Evolutionary conservation across 2,329 filamentous ascomycete species (phyloP).

Genomic region (Fusarium tricinctum): DNA sequence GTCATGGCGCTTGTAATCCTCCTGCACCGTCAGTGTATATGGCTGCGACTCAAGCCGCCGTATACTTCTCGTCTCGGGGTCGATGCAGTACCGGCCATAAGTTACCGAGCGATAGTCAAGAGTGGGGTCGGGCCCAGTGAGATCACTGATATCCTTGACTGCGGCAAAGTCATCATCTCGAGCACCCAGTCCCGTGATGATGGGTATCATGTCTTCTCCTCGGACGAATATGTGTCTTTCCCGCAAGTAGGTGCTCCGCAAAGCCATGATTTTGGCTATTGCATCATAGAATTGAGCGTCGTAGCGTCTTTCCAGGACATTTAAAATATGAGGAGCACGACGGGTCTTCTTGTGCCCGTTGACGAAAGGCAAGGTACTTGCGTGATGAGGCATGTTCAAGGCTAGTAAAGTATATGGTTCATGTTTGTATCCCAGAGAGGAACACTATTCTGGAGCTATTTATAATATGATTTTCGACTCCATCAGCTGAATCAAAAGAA

Average conservation of each 20-base stretch:
- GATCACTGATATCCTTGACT: conserved; percentile 43
- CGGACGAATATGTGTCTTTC: conserved; percentile 46
- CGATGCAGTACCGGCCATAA: conserved; percentile 48
- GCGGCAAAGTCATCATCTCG: conserved; percentile 44
- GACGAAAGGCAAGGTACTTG: conserved; percentile 4
- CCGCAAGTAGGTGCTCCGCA: conserved; percentile 37
- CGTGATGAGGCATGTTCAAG: conserved; percentile 8
- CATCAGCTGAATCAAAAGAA: not conserved
- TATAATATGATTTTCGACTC: conserved; percentile 12
- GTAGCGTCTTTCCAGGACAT: conserved; percentile 42
- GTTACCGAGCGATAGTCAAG: conserved; percentile 45
- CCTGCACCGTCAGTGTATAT: conserved; percentile 45
- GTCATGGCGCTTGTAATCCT: conserved; percentile 51
- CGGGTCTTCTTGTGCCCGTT: conserved; percentile 23
- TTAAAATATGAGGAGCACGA: conserved; percentile 33
- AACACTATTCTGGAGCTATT: conserved; percentile 1
- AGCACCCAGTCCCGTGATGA: conserved; percentile 45
- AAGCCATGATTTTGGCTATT: conserved; percentile 42
- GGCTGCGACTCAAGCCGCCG: conserved; percentile 49
- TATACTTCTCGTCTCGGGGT: conserved; percentile 41
- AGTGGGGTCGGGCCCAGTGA: conserved; percentile 45
- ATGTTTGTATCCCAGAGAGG: not conserved
- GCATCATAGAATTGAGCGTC: conserved; percentile 42
- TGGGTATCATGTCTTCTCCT: conserved; percentile 44
- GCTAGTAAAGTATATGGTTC: not conserved